Conservation (phyloP, 1,139 yeast species). For the Barnettozyma hawaiiensis region DNA sequence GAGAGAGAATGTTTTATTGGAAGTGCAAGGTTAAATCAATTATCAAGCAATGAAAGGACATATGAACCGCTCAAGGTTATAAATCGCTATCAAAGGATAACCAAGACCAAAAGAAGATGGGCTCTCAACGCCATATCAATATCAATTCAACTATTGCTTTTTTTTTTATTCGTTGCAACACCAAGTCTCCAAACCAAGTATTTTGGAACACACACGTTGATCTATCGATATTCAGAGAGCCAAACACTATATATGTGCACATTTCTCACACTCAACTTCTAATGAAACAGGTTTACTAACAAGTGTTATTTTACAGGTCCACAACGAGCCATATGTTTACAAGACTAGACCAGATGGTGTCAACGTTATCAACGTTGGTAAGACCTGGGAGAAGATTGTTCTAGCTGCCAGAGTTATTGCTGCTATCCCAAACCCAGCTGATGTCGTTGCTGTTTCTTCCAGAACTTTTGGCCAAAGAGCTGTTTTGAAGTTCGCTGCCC, state of each 20-base stretch:
- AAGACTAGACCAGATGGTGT: conserved; percentile 99
- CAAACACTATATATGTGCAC: neutral
- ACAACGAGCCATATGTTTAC: conserved; percentile 99
- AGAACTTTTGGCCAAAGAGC: conserved; percentile 99
- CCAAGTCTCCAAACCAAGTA: too few species aligned
- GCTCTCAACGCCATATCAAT: too few species aligned
- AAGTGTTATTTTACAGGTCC: conserved; percentile 59
- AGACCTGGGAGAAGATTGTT: conserved; percentile 99
- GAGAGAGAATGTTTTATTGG: neutral
- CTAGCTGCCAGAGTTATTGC: conserved; percentile 99
- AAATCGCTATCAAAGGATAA: neutral
- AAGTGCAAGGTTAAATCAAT: neutral
- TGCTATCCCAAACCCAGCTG: conserved; percentile 97
- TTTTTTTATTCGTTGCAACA: too few species aligned
- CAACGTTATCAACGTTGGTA: conserved; percentile 95
- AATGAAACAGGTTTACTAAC: conserved; percentile 35
- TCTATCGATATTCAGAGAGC: too few species aligned
- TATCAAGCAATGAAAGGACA: neutral
- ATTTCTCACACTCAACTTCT: neutral
- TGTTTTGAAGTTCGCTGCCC: conserved; percentile 98
- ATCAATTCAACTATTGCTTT: too few species aligned
- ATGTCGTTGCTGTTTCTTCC: conserved; percentile 97
- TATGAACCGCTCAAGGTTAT: neutral
- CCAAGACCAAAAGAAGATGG: too few species aligned
- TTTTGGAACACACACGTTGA: neutral